Evolutionary conservation across 768 basidiomycete genomes (phyloP).

Genomic region (Phylloporus sp.): DNA sequence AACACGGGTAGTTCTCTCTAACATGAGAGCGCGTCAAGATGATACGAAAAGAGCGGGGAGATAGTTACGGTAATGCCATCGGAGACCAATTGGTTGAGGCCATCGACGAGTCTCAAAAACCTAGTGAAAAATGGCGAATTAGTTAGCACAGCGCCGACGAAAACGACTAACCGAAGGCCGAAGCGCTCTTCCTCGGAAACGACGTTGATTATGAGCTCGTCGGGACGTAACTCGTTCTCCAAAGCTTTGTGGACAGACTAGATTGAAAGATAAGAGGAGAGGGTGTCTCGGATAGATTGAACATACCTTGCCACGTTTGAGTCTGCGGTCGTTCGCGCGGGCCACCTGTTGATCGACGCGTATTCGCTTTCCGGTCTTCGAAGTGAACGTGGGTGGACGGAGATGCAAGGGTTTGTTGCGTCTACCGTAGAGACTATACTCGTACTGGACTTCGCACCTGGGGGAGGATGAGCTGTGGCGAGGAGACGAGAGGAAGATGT

Average conservation of each 20-base stretch:
- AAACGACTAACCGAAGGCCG: constrained; percentile 57
- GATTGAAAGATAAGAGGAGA: not conserved
- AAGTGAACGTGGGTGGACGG: constrained; percentile 54
- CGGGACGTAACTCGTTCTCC: constrained; percentile 64
- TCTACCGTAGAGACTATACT: constrained; percentile 64
- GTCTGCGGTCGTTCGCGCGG: constrained; percentile 46
- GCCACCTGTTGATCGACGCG: constrained; percentile 48
- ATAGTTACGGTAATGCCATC: constrained; percentile 47
- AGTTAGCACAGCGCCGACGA: not conserved
- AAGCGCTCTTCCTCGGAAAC: constrained; percentile 66
- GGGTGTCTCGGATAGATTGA: not conserved
- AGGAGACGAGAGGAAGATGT: constrained; percentile 4
- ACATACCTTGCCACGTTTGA: constrained; percentile 53
- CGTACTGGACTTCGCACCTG: constrained; percentile 79
- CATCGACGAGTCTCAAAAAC: constrained; percentile 66
- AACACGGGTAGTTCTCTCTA: constrained; percentile 86
- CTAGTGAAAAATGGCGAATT: constrained; percentile 34
- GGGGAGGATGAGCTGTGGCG: constrained; percentile 1
- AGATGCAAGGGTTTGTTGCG: constrained; percentile 43
- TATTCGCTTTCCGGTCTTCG: constrained; percentile 58
- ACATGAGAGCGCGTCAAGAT: not conserved
- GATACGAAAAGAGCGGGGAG: not conserved
- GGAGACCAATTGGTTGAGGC: constrained; percentile 47
- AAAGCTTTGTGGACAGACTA: constrained; percentile 73
- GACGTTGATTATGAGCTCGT: constrained; percentile 48